These are phyloP conservation scores for Aspergillus oerlinghausenensis DNA, from an alignment of 2,329 filamentous ascomycete genomes.

Conservation along the genomic window DNA sequence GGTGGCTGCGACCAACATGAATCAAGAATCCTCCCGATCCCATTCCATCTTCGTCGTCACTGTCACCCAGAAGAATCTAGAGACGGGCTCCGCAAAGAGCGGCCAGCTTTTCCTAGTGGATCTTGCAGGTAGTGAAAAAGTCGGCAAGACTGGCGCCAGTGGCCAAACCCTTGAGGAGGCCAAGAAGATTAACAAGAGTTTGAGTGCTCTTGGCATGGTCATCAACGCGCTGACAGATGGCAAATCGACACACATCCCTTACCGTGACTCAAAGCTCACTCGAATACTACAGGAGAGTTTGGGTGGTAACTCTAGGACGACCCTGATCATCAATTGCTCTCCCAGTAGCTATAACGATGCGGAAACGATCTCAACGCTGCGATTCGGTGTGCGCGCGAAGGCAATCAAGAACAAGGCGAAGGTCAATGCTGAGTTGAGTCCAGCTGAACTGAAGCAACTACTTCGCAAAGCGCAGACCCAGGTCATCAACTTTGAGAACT, in stretches of 20 bases:
- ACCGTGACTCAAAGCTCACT: slow-evolving; percentile 96
- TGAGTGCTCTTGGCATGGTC: slow-evolving; percentile 97
- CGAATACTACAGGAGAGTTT: slow-evolving; percentile 95
- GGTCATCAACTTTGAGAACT: slow-evolving; percentile 80
- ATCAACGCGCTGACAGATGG: slow-evolving; percentile 96
- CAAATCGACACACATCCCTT: slow-evolving; percentile 93
- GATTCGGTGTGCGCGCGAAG: slow-evolving; percentile 95
- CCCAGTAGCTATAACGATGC: slow-evolving; percentile 97
- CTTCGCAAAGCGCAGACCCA: slow-evolving; percentile 90
- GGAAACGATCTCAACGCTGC: slow-evolving; percentile 85
- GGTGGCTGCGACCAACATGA: slow-evolving; percentile 98
- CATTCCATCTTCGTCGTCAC: slow-evolving; percentile 98
- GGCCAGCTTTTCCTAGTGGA: slow-evolving; percentile 96
- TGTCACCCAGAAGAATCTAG: slow-evolving; percentile 94
- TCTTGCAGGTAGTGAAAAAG: slow-evolving; percentile 96
- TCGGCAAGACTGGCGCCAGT: slow-evolving; percentile 95
- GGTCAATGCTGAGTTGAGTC: slow-evolving; percentile 96
- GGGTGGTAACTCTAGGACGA: slow-evolving; percentile 97
- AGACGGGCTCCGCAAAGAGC: slow-evolving; percentile 92
- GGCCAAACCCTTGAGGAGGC: slow-evolving; percentile 96
- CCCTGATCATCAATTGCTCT: slow-evolving; percentile 98
- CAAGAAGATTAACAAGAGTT: slow-evolving; percentile 99
- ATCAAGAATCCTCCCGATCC: slow-evolving; percentile 94
- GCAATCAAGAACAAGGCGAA: slow-evolving; percentile 99
- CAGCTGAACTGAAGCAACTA: slow-evolving; percentile 86